Evolutionary conservation across 176 grass and related monocot species (phyloP).

Genomic region (Cenchrus americanus): DNA sequence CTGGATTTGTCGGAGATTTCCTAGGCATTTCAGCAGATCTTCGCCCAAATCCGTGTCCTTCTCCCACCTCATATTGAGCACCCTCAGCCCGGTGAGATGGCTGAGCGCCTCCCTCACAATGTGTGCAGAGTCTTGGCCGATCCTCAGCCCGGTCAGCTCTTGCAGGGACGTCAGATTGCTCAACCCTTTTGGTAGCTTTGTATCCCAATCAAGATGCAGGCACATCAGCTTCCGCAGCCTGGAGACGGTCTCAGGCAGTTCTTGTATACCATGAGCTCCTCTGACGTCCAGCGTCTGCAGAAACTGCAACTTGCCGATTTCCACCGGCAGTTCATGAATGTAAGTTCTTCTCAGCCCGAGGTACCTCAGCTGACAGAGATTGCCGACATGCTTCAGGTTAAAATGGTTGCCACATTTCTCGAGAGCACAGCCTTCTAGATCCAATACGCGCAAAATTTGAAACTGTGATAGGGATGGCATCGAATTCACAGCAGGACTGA

Average conservation of each 20-base stretch:
- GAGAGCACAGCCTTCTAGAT: constrained; percentile 4
- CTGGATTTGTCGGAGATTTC: not conserved
- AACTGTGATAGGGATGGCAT: not conserved
- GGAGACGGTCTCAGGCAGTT: not conserved
- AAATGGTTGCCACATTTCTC: not conserved
- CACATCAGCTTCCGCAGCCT: not conserved
- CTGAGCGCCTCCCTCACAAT: not conserved
- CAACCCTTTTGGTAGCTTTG: not conserved
- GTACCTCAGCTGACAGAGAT: not conserved
- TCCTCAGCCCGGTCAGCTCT: not conserved
- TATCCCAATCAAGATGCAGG: not conserved
- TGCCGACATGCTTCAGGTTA: not conserved
- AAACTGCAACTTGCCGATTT: not conserved
- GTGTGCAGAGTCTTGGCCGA: not conserved
- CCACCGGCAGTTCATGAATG: not conserved
- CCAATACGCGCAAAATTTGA: not conserved
- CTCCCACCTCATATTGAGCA: not conserved
- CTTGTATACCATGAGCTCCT: not conserved
- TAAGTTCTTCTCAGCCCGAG: not conserved
- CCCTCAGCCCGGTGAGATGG: not conserved
- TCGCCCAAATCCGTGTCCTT: not conserved
- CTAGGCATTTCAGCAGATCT: not conserved
- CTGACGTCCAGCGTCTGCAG: not conserved
- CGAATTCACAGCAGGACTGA: not conserved
- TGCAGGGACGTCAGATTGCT: not conserved